Conservation (phyloP, 2,329 filamentous ascomycete genomes). For the Diaporthe amygdali region DNA sequence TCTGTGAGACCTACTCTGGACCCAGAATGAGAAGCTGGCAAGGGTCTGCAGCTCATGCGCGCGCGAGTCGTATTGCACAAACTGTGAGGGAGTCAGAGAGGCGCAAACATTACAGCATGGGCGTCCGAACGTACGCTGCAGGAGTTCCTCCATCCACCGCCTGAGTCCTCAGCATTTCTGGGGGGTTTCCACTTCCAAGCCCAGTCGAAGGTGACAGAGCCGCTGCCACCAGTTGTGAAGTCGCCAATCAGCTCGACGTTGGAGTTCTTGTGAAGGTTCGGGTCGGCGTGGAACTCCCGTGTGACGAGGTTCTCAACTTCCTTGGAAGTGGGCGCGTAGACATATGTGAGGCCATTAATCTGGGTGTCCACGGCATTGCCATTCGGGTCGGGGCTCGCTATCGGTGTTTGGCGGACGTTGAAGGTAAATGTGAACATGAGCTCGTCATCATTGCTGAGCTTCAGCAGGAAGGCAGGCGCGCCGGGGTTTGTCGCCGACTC, state of each 20-base stretch:
- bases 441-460: slow-evolving; percentile 89
- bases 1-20: slow-evolving; percentile 67
- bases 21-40: slow-evolving; percentile 94
- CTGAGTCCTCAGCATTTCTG: slow-evolving; percentile 78
- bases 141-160: slow-evolving; percentile 92
- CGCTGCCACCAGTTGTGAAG: slow-evolving; percentile 81
- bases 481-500: slow-evolving; percentile 59
- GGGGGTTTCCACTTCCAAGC: slow-evolving; percentile 97
- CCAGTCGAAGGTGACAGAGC: slow-evolving; percentile 91
- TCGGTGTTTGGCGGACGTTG: slow-evolving; percentile 61
- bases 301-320: slow-evolving; percentile 95
- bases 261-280: slow-evolving; percentile 95
- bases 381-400: slow-evolving; percentile 50
- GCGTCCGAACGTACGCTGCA: slow-evolving; percentile 71
- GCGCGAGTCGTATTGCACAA: slow-evolving; percentile 95
- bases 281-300: slow-evolving; percentile 94
- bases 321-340: slow-evolving; percentile 82
- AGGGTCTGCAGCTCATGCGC: slow-evolving; percentile 88
- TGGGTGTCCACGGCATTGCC: slow-evolving; percentile 69
- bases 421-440: slow-evolving; percentile 94
- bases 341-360: slow-evolving; percentile 89
- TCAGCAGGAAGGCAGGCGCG: slow-evolving; percentile 79
- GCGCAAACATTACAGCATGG: not conserved
- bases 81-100: slow-evolving; percentile 55
- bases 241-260: slow-evolving; percentile 97